Evolutionary conservation across 2,329 filamentous ascomycete species (phyloP).

Genomic region (Paramyrothecium roridum): DNA sequence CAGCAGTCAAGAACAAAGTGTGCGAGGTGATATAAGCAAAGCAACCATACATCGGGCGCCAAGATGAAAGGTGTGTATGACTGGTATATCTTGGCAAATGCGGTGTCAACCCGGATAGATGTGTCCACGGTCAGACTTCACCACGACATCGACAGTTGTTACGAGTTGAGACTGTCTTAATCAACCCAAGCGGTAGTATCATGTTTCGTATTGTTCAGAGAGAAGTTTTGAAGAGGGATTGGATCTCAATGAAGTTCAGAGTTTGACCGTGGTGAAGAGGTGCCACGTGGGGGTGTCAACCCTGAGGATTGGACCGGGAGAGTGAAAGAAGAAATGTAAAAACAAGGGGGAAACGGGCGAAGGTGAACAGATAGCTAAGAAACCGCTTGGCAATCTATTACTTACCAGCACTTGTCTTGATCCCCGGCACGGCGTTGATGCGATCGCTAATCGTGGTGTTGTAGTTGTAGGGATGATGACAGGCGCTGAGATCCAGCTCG

Average conservation of each 20-base stretch:
- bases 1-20: no score
- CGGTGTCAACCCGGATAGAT: no score
- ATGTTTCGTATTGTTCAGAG: no score
- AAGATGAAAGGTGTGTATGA: no score
- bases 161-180: no score
- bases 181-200: no score
- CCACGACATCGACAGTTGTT: no score
- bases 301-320: neutral
- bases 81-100: no score
- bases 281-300: neutral
- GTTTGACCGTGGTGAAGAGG: neutral
- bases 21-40: no score
- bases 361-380: conserved; percentile 1
- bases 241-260: neutral
- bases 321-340: conserved; percentile 1
- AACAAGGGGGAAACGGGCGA: conserved; percentile 3
- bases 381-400: conserved; percentile 10
- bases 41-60: no score
- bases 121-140: no score
- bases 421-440: conserved; percentile 51
- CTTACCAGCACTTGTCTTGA: conserved; percentile 57
- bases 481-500: conserved; percentile 42
- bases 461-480: conserved; percentile 27
- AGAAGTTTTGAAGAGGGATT: neutral
- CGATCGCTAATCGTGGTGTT: conserved; percentile 38